Base-by-base conservation (phyloP, 1,284 basidiomycete genomes). In the Exobasidium rhododendri region DNA sequence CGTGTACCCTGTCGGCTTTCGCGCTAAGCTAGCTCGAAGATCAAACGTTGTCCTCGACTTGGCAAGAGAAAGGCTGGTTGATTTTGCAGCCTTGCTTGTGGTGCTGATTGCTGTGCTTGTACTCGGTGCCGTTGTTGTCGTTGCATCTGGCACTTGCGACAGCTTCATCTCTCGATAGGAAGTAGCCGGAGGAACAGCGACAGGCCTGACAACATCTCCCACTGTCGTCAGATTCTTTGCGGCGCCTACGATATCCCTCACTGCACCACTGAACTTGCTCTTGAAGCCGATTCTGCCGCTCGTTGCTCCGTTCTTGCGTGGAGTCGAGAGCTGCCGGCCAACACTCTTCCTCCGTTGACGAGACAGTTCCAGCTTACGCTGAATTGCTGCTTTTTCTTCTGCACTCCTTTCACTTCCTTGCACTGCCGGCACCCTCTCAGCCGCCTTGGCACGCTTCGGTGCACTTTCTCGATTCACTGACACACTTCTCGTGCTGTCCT, bases 291-390 rank as follows among this genome's bases (percentile, higher is more conserved):
- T 40, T 17, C 17, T 40, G 35, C 10, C 7, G 35, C 10, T 40
- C 7, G 35, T 40, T 40, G 35, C 35, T 20, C 46, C 46, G 17
- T 10, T 20, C 24, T 47, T 47, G 6, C 13, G 11, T 6, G 7
- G 11, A 10, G 17, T 10, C 10, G 46, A 7, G 10, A 20, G 6
- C 6, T 20, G 11, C 10, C 20, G 6, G 10, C 17, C 46, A 7
- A 26, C 24, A 46, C 58, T 59, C 7, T 32, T 49, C 29, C 58
- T 6, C 11, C 30, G 24, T 7, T 59, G 58, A 3, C 58, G 7
- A 2, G 58, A 40, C 4, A 59, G 30, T 22, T 52, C 58, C 17
- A 59, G 47, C 58, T 52, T 29, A n/a, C 43, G 46, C 29, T 40
- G 26, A 3, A 52, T 47, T 22, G 31, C 11, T 35, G 49, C 58